These are phyloP conservation scores for Phaeolepiota aurea DNA, from an alignment of 768 basidiomycete species.

Conservation along the genomic window DNA sequence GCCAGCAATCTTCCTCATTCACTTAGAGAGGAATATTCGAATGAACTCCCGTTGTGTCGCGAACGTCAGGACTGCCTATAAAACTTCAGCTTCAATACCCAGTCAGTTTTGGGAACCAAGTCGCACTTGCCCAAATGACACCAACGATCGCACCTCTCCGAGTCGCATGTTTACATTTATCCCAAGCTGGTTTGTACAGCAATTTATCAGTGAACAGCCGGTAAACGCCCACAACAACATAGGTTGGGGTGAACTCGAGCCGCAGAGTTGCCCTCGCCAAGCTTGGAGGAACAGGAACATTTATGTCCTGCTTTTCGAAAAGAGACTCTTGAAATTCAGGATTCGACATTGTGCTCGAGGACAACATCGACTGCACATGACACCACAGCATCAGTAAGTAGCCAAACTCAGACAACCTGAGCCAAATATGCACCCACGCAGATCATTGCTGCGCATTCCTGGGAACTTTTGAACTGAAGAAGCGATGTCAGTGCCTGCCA, in stretches of 20 bases:
- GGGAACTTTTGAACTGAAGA: too few relatives aligned
- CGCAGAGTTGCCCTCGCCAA: slow-evolving; percentile 50
- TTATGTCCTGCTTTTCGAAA: neutral
- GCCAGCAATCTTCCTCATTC: slow-evolving; percentile 10
- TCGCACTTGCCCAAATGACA: slow-evolving; percentile 50
- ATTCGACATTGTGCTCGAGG: too few relatives aligned
- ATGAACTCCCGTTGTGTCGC: slow-evolving; percentile 65
- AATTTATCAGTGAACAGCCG: slow-evolving; percentile 66
- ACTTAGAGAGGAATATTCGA: slow-evolving; percentile 57
- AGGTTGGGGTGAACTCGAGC: slow-evolving; percentile 74
- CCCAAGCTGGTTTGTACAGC: slow-evolving; percentile 71
- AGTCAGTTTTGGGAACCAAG: neutral
- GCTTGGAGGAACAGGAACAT: slow-evolving; percentile 25
- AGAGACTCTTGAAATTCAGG: neutral
- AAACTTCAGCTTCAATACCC: neutral
- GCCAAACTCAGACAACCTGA: too few relatives aligned
- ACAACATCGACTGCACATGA: too few relatives aligned
- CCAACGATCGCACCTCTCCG: slow-evolving; percentile 64
- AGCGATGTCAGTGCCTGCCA: neutral
- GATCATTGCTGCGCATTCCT: too few relatives aligned
- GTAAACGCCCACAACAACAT: slow-evolving; percentile 80
- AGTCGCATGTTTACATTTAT: slow-evolving; percentile 77
- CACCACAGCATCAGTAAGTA: too few relatives aligned
- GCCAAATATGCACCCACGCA: too few relatives aligned
- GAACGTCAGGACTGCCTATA: slow-evolving; percentile 60